A percentile compares a stretch with the other conserved stretches of the same genome.
These are phyloP conservation scores for Phytophthora sansomeana DNA, from an alignment of 352 stramenopile genomes.

Conservation along the genomic window DNA sequence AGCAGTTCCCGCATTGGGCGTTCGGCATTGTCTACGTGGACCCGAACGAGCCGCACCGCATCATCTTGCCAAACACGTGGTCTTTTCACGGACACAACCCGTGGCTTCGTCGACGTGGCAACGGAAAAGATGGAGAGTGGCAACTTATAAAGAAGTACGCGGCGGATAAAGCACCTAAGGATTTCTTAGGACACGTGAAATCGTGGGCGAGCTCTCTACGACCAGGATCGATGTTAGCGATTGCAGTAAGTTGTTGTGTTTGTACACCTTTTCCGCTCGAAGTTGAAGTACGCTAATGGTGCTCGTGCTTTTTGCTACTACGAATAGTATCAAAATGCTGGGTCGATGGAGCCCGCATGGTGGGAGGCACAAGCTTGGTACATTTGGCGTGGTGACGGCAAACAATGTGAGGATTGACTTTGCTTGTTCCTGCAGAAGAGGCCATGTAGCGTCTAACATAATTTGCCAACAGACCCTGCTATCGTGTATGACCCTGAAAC, in stretches of 20 bases:
- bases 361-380: slow-evolving; percentile 91
- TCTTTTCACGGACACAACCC: slow-evolving; percentile 73
- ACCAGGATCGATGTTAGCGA: slow-evolving; percentile 63
- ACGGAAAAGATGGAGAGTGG: slow-evolving; percentile 85
- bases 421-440: neutral
- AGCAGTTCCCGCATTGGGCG: slow-evolving; percentile 68
- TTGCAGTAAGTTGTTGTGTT: slow-evolving; percentile 62
- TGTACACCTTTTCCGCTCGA: neutral
- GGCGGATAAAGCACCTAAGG: slow-evolving; percentile 45
- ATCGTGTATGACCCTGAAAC: slow-evolving; percentile 61
- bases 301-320: slow-evolving; percentile 6
- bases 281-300: slow-evolving; percentile 17
- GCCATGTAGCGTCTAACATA: neutral
- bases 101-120: slow-evolving; percentile 60
- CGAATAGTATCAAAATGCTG: slow-evolving; percentile 73
- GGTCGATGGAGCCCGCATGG: slow-evolving; percentile 68
- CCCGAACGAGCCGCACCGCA: slow-evolving; percentile 68
- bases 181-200: slow-evolving; percentile 64
- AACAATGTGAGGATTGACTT: slow-evolving; percentile 50
- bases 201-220: slow-evolving; percentile 63
- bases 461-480: slow-evolving; percentile 43
- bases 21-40: slow-evolving; percentile 79
- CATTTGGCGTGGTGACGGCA: slow-evolving; percentile 71
- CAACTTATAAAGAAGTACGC: slow-evolving; percentile 64
- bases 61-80: slow-evolving; percentile 82